Evolutionary conservation across 768 basidiomycete species (phyloP).

Genomic region (Coprinopsis marcescibilis): DNA sequence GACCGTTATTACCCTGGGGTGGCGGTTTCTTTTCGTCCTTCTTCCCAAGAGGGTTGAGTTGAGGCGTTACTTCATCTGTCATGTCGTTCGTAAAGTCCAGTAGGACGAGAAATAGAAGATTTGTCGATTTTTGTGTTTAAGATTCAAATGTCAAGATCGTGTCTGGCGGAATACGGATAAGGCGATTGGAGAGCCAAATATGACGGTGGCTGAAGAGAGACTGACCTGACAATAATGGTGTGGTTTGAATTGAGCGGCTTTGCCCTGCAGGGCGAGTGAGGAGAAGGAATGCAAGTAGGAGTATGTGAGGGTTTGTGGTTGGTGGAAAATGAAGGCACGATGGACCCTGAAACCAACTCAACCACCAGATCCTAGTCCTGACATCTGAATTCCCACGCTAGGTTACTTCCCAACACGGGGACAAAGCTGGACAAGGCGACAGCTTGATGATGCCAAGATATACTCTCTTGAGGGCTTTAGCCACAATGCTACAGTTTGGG

Average conservation of each 20-base stretch:
- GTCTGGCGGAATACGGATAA: constrained; percentile 12
- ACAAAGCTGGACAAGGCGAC: background rate
- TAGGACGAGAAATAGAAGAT: constrained; percentile 24
- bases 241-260: constrained; percentile 53
- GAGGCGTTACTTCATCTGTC: constrained; percentile 73
- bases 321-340: constrained; percentile 43
- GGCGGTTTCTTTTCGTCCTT: constrained; percentile 72
- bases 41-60: constrained; percentile 49
- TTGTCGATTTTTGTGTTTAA: constrained; percentile 19
- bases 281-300: constrained; percentile 45
- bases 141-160: constrained; percentile 21
- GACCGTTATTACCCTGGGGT: constrained; percentile 41
- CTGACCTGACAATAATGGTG: constrained; percentile 37
- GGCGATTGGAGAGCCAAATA: constrained; percentile 4
- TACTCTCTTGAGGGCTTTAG: background rate
- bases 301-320: too few species aligned
- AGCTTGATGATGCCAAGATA: constrained; percentile 1
- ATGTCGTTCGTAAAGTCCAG: constrained; percentile 75
- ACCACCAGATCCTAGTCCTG: constrained; percentile 22
- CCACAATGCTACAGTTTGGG: too few species aligned
- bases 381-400: constrained; percentile 36
- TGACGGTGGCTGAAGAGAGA: constrained; percentile 3
- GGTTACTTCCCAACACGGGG: constrained; percentile 1
- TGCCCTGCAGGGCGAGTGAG: constrained; percentile 92
- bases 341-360: constrained; percentile 29